Conservation (phyloP, 148 eudicot genomes). For the Fagopyrum homotropicum region DNA sequence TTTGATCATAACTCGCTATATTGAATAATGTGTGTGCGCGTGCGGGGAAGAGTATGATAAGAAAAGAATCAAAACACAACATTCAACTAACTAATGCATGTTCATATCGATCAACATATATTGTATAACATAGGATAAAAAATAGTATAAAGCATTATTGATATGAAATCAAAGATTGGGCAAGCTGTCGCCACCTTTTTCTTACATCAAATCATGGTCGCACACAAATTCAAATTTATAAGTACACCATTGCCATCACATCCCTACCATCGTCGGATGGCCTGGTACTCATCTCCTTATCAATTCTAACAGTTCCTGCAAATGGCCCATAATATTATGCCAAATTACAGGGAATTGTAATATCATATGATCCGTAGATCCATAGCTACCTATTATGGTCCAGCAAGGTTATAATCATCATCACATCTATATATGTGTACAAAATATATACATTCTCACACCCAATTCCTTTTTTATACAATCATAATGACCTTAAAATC, state of each 20-base stretch:
- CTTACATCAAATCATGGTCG: background rate
- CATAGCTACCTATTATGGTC: too few species aligned
- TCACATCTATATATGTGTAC: background rate
- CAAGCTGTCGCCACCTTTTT: background rate
- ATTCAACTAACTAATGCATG: background rate
- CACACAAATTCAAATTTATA: background rate
- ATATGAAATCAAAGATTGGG: background rate
- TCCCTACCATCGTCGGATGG: background rate
- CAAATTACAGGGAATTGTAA: background rate
- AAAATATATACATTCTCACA: conserved; percentile 4
- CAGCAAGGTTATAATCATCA: background rate
- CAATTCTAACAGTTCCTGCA: background rate
- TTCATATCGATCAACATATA: background rate
- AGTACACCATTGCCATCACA: background rate
- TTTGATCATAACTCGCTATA: too few species aligned
- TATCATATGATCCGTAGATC: too few species aligned
- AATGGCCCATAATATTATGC: background rate
- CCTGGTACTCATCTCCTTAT: background rate
- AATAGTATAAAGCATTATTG: background rate
- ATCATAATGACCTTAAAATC: background rate
- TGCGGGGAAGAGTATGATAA: background rate
- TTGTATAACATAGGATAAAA: background rate
- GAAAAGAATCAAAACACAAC: background rate
- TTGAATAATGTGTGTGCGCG: too few species aligned
- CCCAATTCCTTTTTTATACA: background rate